Conservation (phyloP, 2,329 filamentous ascomycete genomes). For the Neofusicoccum cordaticola region DNA sequence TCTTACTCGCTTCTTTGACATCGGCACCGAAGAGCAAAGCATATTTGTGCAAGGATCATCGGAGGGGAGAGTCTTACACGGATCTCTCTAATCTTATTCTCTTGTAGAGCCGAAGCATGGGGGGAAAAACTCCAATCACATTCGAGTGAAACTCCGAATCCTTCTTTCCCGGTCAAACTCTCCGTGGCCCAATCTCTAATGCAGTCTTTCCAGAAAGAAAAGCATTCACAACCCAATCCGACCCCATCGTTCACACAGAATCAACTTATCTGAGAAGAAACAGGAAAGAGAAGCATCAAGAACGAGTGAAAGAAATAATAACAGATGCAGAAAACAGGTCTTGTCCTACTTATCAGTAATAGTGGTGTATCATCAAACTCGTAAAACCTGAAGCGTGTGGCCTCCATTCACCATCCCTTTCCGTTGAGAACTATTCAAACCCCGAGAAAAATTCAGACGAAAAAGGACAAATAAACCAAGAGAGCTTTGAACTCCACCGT, state of each 20-base stretch:
- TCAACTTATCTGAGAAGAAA: neutral
- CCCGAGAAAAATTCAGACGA: neutral
- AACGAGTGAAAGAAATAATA: neutral
- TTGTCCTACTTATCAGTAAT: neutral
- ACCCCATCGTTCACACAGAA: neutral
- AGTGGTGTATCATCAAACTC: constrained; percentile 2
- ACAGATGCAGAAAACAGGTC: neutral
- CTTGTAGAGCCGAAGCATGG: too few relatives aligned
- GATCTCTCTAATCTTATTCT: too few relatives aligned
- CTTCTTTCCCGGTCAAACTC: neutral
- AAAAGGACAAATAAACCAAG: neutral
- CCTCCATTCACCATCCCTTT: neutral
- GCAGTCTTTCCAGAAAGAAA: neutral
- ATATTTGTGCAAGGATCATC: too few relatives aligned
- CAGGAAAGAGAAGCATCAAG: neutral
- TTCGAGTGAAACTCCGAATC: neutral
- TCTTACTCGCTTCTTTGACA: too few relatives aligned
- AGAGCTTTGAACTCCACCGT: neutral
- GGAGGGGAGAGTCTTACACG: too few relatives aligned
- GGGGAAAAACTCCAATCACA: too few relatives aligned
- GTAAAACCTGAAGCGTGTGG: neutral
- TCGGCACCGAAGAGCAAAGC: too few relatives aligned
- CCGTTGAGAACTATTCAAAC: neutral
- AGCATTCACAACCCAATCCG: neutral
- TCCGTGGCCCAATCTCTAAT: neutral